These are phyloP conservation scores for Scleroderma citrinum DNA, from an alignment of 768 basidiomycete genomes.

Conservation along the genomic window DNA sequence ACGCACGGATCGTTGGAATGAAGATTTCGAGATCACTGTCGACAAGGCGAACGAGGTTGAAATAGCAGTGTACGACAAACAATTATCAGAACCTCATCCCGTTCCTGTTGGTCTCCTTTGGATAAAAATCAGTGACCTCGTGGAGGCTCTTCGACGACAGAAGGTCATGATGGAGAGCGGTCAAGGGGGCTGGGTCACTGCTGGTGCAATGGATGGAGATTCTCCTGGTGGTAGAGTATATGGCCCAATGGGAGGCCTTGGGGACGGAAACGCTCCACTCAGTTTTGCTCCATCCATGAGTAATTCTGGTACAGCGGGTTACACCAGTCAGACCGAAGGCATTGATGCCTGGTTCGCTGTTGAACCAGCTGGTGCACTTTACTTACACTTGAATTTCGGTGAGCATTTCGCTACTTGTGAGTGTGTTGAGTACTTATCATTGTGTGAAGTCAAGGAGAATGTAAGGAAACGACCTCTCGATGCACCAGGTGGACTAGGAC, in stretches of 20 bases:
- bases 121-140: conserved; percentile 90
- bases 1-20: conserved; percentile 95
- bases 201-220: conserved; percentile 78
- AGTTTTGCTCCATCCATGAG: conserved; percentile 25
- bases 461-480: conserved; percentile 95
- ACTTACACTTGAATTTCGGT: conserved; percentile 89
- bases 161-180: conserved; percentile 83
- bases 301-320: conserved; percentile 22
- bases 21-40: conserved; percentile 92
- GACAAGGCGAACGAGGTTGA: conserved; percentile 99
- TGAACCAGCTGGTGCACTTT: conserved; percentile 93
- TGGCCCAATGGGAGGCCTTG: conserved; percentile 43
- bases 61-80: conserved; percentile 92
- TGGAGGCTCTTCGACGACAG: conserved; percentile 88
- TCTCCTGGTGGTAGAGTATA: conserved; percentile 41
- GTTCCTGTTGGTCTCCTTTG: conserved; percentile 92
- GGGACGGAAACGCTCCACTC: conserved; percentile 39
- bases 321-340: conserved; percentile 51
- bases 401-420: conserved; percentile 27
- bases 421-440: conserved; percentile 1
- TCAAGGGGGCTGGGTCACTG: conserved; percentile 95
- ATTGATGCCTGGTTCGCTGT: conserved; percentile 97
- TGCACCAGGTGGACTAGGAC: conserved; percentile 84
- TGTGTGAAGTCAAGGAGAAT: conserved; percentile 90
- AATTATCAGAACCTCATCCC: conserved; percentile 71